Evolutionary conservation across 1,284 basidiomycete genomes (phyloP).

Genomic region (Omphalotus olearius): DNA sequence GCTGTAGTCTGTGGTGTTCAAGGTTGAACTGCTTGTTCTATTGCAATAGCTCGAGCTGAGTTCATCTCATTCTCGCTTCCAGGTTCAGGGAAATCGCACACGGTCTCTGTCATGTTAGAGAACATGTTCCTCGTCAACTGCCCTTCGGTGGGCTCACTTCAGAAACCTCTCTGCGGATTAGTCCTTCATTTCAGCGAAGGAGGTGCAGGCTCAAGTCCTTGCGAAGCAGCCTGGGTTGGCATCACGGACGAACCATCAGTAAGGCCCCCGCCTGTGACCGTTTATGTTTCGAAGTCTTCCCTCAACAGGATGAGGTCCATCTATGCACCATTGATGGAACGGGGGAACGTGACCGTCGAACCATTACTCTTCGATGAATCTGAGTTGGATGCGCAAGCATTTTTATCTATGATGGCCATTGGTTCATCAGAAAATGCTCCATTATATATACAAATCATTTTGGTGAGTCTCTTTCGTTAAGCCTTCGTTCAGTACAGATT

Average conservation of each 20-base stretch:
- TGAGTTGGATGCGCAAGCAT: conserved; percentile 63
- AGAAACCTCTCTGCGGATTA: conserved; percentile 54
- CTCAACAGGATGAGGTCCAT: conserved; percentile 54
- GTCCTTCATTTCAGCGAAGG: conserved; percentile 70
- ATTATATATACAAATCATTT: conserved; percentile 59
- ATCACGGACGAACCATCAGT: conserved; percentile 32
- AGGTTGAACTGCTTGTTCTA: conserved; percentile 24
- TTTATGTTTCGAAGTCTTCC: conserved; percentile 63
- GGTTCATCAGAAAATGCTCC: conserved; percentile 56
- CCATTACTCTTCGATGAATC: conserved; percentile 55
- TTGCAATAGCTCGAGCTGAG: not conserved
- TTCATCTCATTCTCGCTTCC: conserved; percentile 24
- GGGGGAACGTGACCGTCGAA: conserved; percentile 38
- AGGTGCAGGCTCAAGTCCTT: conserved; percentile 49
- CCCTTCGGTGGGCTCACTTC: conserved; percentile 42
- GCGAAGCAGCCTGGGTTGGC: conserved; percentile 63
- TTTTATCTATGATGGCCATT: conserved; percentile 66
- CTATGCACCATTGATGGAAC: conserved; percentile 47
- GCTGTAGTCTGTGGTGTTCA: conserved; percentile 59
- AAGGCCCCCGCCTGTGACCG: conserved; percentile 42
- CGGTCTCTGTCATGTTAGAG: conserved; percentile 60
- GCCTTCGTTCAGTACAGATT: not conserved
- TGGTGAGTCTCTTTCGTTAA: conserved; percentile 34
- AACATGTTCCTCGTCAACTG: conserved; percentile 56
- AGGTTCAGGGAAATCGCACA: conserved; percentile 71